Percentiles rank a stretch among this genome's conserved stretches.
Evolutionary conservation across 208 protist species (phyloP).

Genomic region (Plasmodiophora brassicae): DNA sequence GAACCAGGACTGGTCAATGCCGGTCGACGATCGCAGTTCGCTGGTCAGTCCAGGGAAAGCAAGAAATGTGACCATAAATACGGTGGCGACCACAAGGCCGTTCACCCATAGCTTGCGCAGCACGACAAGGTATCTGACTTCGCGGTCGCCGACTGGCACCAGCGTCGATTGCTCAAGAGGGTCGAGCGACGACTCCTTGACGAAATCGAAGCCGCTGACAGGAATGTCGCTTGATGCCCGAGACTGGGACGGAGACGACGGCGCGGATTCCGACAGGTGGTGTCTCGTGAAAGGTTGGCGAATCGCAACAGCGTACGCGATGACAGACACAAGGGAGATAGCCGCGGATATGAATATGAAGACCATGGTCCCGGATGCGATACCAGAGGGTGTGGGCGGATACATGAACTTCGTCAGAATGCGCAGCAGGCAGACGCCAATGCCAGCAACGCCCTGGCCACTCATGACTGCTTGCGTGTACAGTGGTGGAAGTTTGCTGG

Average conservation of each 20-base stretch:
- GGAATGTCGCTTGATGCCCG: too few species aligned
- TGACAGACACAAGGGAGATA: neutral
- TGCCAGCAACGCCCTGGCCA: neutral
- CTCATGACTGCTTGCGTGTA: neutral
- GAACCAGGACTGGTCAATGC: neutral
- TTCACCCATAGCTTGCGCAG: neutral
- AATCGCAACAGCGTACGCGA: neutral
- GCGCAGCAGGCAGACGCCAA: neutral
- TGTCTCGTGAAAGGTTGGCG: neutral
- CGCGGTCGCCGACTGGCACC: neutral
- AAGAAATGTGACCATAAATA: neutral
- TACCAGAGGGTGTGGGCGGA: neutral
- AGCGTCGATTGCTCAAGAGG: too few species aligned
- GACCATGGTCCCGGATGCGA: neutral
- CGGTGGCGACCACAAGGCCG: neutral
- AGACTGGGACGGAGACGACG: neutral
- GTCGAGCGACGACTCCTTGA: too few species aligned
- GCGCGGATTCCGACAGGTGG: neutral
- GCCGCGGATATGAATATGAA: neutral
- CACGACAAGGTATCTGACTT: neutral
- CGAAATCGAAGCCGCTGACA: too few species aligned
- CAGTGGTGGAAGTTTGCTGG: neutral
- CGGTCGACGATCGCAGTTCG: neutral
- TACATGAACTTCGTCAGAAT: neutral
- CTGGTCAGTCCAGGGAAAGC: neutral